Percentiles rank a stretch among this genome's conserved stretches.
Evolutionary conservation across 2,329 filamentous ascomycete species (phyloP).

Genomic region (Paramyrothecium sp.): DNA sequence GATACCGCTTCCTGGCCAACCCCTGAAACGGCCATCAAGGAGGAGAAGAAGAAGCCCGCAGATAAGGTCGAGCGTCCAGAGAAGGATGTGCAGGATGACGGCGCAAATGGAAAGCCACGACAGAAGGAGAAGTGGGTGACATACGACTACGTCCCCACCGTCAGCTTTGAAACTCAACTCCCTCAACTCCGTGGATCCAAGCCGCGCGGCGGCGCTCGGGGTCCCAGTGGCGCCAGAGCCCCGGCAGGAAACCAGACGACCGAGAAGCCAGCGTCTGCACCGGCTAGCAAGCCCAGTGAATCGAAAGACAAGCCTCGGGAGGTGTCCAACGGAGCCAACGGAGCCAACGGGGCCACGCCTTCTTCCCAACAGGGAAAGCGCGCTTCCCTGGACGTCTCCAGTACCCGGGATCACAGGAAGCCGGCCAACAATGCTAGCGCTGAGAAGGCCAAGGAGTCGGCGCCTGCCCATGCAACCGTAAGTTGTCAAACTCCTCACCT

Average conservation of each 20-base stretch:
- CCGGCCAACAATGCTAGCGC: constrained; percentile 24
- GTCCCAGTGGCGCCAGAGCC: constrained; percentile 36
- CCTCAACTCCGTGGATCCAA: constrained; percentile 51
- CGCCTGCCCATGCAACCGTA: constrained; percentile 33
- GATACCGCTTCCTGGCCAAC: constrained; percentile 89
- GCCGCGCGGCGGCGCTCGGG: constrained; percentile 47
- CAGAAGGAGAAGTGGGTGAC: constrained; percentile 85
- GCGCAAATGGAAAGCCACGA: constrained; percentile 42
- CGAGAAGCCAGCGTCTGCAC: constrained; percentile 34
- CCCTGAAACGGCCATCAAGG: constrained; percentile 69
- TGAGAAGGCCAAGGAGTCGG: constrained; percentile 41
- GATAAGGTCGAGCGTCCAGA: constrained; percentile 62
- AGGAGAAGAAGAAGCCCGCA: constrained; percentile 71
- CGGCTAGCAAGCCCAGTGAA: constrained; percentile 29
- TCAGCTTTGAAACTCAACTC: constrained; percentile 83
- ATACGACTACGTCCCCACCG: constrained; percentile 78
- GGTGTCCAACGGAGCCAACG: constrained; percentile 25
- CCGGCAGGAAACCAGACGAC: constrained; percentile 28
- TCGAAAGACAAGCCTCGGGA: constrained; percentile 35
- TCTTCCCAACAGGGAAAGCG: constrained; percentile 42
- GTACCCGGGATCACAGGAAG: constrained; percentile 46
- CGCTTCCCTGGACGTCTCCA: constrained; percentile 37
- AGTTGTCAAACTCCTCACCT: constrained; percentile 22
- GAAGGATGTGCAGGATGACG: constrained; percentile 58
- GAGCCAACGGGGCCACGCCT: constrained; percentile 31